phyloP scores from a whole-genome alignment of 257 asterid species.

The Verbascum thapsus region DNA sequence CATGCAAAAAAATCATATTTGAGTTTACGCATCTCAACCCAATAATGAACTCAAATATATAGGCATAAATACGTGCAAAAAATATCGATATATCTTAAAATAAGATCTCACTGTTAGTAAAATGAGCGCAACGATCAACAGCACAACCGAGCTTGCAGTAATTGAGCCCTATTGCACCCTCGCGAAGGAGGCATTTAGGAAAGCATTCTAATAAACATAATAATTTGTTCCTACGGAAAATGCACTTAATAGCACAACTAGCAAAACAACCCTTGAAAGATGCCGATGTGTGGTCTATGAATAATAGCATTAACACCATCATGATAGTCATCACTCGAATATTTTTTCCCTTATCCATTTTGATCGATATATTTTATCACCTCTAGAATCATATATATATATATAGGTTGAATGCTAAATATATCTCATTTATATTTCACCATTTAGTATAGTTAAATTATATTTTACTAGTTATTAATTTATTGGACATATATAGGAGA shows the following conservation, averaged over 20 bases:
- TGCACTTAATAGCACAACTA: conserved; percentile 9
- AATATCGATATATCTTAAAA: too few species aligned
- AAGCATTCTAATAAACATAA: conserved; percentile 18
- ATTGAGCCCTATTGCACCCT: neutral
- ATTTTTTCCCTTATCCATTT: conserved; percentile 10
- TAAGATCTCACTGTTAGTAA: conserved; percentile 10
- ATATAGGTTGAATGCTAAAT: neutral
- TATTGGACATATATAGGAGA: neutral
- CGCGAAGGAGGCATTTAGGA: conserved; percentile 15
- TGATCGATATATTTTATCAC: neutral
- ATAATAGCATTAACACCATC: neutral
- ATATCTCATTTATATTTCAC: neutral
- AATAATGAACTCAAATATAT: too few species aligned
- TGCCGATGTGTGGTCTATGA: conserved; percentile 16
- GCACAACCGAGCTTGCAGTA: conserved; percentile 30
- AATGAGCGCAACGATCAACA: conserved; percentile 17
- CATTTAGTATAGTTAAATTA: neutral
- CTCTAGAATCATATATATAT: neutral
- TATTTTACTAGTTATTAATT: neutral
- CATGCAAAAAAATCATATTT: too few species aligned
- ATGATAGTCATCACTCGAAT: neutral
- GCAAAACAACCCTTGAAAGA: conserved; percentile 20
- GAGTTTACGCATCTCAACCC: too few species aligned
- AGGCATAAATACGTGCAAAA: too few species aligned
- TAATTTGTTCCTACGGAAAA: neutral